Evolutionary conservation across 2,329 filamentous ascomycete genomes (phyloP), one percentile per base, ranked within the genome.

Genomic region (Magnaporthales sp.): DNA sequence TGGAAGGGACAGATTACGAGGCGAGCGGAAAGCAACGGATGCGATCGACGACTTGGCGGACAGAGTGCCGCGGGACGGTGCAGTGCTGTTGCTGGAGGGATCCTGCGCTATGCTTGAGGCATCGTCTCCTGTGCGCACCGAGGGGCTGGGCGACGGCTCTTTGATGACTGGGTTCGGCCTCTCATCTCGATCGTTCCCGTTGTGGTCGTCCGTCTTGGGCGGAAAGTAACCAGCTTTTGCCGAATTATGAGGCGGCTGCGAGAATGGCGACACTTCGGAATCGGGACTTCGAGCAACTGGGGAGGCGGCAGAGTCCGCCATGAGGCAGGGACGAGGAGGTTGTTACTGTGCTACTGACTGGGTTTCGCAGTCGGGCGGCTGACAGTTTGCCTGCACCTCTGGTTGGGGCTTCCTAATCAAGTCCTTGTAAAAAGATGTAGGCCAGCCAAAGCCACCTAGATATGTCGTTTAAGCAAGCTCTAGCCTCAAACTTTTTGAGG

Each of bases 21-120:
- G 78, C n/a, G 75, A 73, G 3, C 77, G 79, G 70, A 84, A 84
- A 9, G 77, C 78, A 65, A 85, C 77, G 15, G 80, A 84, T 31
- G 80, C 79, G 32, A 78, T 73, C 1, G 83, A 85, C 13, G 77
- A 77, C 69, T 83, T 83, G 64, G 80, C 76, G 61, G 77, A 77
- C 64, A 69, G 13, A 72, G 63, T 32, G 27, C 63, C 26, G 63
- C 63, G 26, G 11, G 32, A 13, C 24, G 26, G 63, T 26, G 29
- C 38, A 27, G 46, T 65, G 38, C 38, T 65, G 63, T 29, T 46
- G 46, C 63, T 65, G 6, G 63, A 64, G n/a, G 62, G 22, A 46
- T 9, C 62, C 22, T 58, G 22, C 54, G n/a, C 54, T 58, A 58
- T 22, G 54, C n/a, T 58, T 8, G 54, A 58, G 7, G 54, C 54